Percentiles rank a stretch among this genome's conserved stretches.
Evolutionary conservation across 2,329 filamentous ascomycete genomes (phyloP).

Genomic region (Hymenoscyphus albidus): DNA sequence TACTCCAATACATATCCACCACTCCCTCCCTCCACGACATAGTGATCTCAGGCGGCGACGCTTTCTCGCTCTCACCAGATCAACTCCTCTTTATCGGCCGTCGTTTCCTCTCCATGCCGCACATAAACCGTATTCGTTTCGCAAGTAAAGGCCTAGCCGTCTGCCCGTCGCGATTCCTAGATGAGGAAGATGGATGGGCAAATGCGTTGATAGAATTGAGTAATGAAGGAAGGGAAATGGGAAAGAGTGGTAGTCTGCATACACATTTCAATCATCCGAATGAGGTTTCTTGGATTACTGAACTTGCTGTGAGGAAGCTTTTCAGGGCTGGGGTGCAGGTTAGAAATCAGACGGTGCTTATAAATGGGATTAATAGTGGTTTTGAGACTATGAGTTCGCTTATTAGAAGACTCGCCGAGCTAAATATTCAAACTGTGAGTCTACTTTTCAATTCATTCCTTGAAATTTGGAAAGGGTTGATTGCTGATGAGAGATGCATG

Average conservation of each 20-base stretch:
- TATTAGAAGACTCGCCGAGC: not conserved
- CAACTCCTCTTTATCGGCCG: not conserved
- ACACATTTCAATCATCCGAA: not conserved
- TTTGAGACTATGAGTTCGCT: not conserved
- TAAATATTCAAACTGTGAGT: not conserved
- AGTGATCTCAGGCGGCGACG: not conserved
- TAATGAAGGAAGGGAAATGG: not conserved
- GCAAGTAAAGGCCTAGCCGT: not conserved
- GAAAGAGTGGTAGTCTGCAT: not conserved
- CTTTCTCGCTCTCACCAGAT: not conserved
- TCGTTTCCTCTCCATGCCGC: slow-evolving; percentile 1
- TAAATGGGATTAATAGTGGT: slow-evolving; percentile 4
- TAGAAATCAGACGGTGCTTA: not conserved
- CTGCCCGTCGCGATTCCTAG: not conserved
- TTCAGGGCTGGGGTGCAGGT: not conserved
- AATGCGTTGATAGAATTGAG: not conserved
- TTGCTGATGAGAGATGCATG: too few species aligned
- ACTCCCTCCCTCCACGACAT: not conserved
- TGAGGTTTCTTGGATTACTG: slow-evolving; percentile 1
- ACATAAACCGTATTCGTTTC: slow-evolving; percentile 3
- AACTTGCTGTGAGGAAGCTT: not conserved
- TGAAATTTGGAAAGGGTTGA: too few species aligned
- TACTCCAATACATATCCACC: not conserved
- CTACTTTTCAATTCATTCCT: too few species aligned
- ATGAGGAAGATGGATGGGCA: not conserved